Conservation (phyloP, 768 basidiomycete species). For the Butyriboletus loyo region DNA sequence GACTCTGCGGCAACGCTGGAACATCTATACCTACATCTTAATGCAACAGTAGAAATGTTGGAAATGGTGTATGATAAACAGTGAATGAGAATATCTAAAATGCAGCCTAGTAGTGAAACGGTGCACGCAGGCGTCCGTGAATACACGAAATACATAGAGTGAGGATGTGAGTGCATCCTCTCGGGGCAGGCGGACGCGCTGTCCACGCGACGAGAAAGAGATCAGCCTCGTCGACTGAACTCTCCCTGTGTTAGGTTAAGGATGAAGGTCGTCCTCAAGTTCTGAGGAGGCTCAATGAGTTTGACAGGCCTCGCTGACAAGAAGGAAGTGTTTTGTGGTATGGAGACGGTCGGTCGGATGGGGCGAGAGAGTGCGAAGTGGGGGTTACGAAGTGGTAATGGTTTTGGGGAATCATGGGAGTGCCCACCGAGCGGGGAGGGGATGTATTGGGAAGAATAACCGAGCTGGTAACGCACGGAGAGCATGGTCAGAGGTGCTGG, state of each 20-base stretch:
- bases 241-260: conserved; percentile 83
- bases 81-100: conserved; percentile 16
- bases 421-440: conserved; percentile 63
- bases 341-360: conserved; percentile 72
- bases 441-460: conserved; percentile 39
- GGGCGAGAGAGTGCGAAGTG: conserved; percentile 72
- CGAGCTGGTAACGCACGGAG: conserved; percentile 23
- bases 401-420: conserved; percentile 30
- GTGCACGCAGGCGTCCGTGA: background rate
- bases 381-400: conserved; percentile 41
- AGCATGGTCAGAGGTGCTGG: conserved; percentile 46
- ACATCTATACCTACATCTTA: conserved; percentile 16
- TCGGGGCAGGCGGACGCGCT: background rate
- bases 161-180: background rate
- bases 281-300: conserved; percentile 75
- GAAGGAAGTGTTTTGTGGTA: conserved; percentile 31
- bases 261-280: conserved; percentile 65
- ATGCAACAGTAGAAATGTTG: conserved; percentile 22
- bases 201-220: background rate
- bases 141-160: background rate
- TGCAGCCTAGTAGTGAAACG: background rate
- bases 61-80: conserved; percentile 18
- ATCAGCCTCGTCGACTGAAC: conserved; percentile 64
- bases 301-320: conserved; percentile 54
- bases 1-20: conserved; percentile 10